Evolutionary conservation across 495 filamentous ascomycete species (phyloP).

Genomic region (Tricharina praecox): DNA sequence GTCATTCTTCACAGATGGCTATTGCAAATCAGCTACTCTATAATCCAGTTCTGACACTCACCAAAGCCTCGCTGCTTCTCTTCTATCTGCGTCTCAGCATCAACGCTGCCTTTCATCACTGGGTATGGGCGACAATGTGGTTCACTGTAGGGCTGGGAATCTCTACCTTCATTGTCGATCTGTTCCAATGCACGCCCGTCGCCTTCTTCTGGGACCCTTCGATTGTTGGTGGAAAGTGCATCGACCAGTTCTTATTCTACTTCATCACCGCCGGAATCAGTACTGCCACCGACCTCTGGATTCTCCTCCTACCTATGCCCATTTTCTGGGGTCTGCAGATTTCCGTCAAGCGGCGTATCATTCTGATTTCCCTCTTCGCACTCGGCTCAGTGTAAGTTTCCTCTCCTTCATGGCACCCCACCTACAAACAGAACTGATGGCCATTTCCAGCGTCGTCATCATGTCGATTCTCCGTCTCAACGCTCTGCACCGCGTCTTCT

Average conservation of each 20-base stretch:
- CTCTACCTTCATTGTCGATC: constrained; percentile 37
- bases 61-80: constrained; percentile 43
- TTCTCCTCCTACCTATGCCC: constrained; percentile 35
- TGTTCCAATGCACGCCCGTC: constrained; percentile 42
- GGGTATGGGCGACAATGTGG: constrained; percentile 33
- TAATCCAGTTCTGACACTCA: constrained; percentile 44
- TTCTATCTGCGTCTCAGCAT: constrained; percentile 37
- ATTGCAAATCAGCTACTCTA: constrained; percentile 39
- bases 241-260: constrained; percentile 15
- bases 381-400: constrained; percentile 34
- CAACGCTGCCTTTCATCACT: constrained; percentile 32
- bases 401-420: neutral
- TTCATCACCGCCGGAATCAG: constrained; percentile 33
- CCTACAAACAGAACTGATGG: neutral
- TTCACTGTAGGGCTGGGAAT: constrained; percentile 38
- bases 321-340: constrained; percentile 33
- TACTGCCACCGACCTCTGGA: constrained; percentile 35
- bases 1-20: too few relatives aligned
- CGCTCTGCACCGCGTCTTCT: constrained; percentile 7
- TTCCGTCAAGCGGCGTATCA: constrained; percentile 31
- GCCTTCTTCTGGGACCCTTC: constrained; percentile 33
- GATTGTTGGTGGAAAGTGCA: constrained; percentile 20
- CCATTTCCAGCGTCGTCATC: constrained; percentile 6
- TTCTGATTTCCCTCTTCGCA: constrained; percentile 34
- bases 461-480: constrained; percentile 8